Evolutionary conservation across 192 early-diverging fungal species (phyloP).

Genomic region (Podila verticillata): DNA sequence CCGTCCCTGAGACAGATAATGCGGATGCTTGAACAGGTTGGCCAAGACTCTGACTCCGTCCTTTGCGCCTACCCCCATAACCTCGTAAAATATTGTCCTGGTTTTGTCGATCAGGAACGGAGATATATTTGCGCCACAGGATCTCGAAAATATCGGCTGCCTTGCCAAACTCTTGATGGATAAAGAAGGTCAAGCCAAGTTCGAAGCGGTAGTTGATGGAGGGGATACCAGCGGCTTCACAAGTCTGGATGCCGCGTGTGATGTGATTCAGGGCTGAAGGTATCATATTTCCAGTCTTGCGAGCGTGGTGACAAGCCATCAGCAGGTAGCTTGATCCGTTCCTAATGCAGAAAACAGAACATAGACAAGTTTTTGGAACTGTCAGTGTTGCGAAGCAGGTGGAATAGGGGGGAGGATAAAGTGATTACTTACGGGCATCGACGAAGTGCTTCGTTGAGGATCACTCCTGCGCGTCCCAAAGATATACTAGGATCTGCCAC

Average conservation of each 20-base stretch:
- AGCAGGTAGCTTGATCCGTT: slow-evolving; percentile 52
- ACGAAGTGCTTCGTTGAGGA: slow-evolving; percentile 35
- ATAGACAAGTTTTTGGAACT: too few relatives aligned
- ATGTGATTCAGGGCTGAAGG: slow-evolving; percentile 50
- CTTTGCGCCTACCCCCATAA: slow-evolving; percentile 13
- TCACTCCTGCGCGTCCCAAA: slow-evolving; percentile 41
- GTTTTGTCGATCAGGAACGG: neutral
- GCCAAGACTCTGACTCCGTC: slow-evolving; percentile 20
- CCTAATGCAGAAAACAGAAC: slow-evolving; percentile 1
- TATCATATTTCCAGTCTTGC: slow-evolving; percentile 51
- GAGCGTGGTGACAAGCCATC: slow-evolving; percentile 53
- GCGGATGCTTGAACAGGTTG: neutral
- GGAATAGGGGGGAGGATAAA: too few relatives aligned
- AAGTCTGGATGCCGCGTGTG: slow-evolving; percentile 44
- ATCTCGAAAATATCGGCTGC: slow-evolving; percentile 56
- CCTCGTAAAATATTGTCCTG: neutral
- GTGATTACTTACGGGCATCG: slow-evolving; percentile 40
- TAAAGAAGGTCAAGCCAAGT: slow-evolving; percentile 52
- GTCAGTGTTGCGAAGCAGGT: too few relatives aligned
- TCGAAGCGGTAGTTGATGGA: slow-evolving; percentile 56
- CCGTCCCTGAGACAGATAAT: neutral
- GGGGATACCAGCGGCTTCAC: slow-evolving; percentile 43
- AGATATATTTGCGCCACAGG: slow-evolving; percentile 41
- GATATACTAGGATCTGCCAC: slow-evolving; percentile 42
- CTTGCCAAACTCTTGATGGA: slow-evolving; percentile 48